Percentiles rank a stretch among this genome's conserved stretches.
Conservation (phyloP, 768 basidiomycete genomes). For the Dacryopinax spathularia region DNA sequence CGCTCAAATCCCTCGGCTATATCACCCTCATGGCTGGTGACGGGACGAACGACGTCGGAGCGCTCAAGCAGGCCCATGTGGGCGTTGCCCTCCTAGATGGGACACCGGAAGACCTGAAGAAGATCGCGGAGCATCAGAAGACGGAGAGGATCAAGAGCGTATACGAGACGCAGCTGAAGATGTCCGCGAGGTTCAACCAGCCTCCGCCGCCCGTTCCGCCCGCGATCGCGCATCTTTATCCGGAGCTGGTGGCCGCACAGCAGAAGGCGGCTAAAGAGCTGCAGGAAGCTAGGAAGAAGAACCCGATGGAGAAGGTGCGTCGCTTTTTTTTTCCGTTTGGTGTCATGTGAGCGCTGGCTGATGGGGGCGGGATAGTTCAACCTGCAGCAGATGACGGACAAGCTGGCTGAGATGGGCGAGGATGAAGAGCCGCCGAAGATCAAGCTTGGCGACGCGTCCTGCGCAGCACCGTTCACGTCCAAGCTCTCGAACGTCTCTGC, state of each 20-base stretch:
- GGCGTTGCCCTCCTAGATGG: slow-evolving; percentile 89
- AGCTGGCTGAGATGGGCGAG: slow-evolving; percentile 83
- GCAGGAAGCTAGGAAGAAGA: slow-evolving; percentile 53
- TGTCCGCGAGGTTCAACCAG: slow-evolving; percentile 80
- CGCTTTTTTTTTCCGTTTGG: background rate
- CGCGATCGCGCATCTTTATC: slow-evolving; percentile 73
- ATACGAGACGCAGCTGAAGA: slow-evolving; percentile 86
- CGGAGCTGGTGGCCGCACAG: slow-evolving; percentile 83
- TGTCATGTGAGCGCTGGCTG: slow-evolving; percentile 9
- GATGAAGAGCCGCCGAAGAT: slow-evolving; percentile 91
- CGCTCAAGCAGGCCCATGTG: slow-evolving; percentile 94
- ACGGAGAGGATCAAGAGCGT: slow-evolving; percentile 89
- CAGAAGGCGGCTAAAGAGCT: slow-evolving; percentile 57
- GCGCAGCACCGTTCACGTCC: slow-evolving; percentile 96
- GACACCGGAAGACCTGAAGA: slow-evolving; percentile 77
- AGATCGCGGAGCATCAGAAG: slow-evolving; percentile 84
- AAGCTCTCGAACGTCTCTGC: slow-evolving; percentile 95
- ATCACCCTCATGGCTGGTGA: slow-evolving; percentile 96
- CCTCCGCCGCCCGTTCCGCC: slow-evolving; percentile 87
- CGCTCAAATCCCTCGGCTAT: slow-evolving; percentile 78
- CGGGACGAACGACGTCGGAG: slow-evolving; percentile 97
- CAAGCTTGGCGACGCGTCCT: slow-evolving; percentile 97
- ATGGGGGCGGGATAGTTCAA: slow-evolving; percentile 44
- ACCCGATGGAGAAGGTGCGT: slow-evolving; percentile 81
- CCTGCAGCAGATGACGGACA: slow-evolving; percentile 60